Conservation (phyloP, 2,329 filamentous ascomycete species). For the Diaporthe sp. region DNA sequence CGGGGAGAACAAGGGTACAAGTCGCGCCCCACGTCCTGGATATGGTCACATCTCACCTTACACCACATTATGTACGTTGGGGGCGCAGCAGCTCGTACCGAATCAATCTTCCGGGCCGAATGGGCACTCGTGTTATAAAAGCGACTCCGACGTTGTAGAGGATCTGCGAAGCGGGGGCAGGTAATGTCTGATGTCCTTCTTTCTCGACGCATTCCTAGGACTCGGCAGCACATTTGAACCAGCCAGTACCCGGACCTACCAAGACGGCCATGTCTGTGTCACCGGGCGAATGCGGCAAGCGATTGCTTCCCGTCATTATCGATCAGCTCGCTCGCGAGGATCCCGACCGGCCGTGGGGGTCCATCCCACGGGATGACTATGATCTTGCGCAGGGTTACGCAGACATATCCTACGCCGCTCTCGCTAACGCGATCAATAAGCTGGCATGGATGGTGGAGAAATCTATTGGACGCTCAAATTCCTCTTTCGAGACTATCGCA, state of each 20-base stretch:
- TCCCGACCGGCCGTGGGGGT: slow-evolving; percentile 42
- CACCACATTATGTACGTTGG: background rate
- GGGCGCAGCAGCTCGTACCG: background rate
- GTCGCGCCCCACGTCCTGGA: background rate
- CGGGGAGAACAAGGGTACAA: background rate
- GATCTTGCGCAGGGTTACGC: slow-evolving; percentile 43
- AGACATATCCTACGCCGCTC: slow-evolving; percentile 41
- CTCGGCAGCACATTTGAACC: no score
- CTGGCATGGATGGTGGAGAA: slow-evolving; percentile 43
- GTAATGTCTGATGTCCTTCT: background rate
- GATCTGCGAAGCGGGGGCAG: background rate
- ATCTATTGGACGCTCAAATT: slow-evolving; percentile 37
- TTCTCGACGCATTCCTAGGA: background rate
- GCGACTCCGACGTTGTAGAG: background rate
- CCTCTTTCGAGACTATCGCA: slow-evolving; percentile 42
- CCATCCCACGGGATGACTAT: slow-evolving; percentile 44
- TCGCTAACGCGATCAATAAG: slow-evolving; percentile 45
- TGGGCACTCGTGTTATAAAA: background rate
- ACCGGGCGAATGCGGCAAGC: slow-evolving; percentile 30
- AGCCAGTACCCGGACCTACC: background rate
- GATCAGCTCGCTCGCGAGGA: slow-evolving; percentile 41
- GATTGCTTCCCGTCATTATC: slow-evolving; percentile 41
- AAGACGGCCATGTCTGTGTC: background rate
- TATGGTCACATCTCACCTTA: background rate
- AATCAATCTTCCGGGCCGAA: background rate